Evolutionary conservation across 108 stramenopile genomes (phyloP).

Genomic region (Conticribra guillardii): DNA sequence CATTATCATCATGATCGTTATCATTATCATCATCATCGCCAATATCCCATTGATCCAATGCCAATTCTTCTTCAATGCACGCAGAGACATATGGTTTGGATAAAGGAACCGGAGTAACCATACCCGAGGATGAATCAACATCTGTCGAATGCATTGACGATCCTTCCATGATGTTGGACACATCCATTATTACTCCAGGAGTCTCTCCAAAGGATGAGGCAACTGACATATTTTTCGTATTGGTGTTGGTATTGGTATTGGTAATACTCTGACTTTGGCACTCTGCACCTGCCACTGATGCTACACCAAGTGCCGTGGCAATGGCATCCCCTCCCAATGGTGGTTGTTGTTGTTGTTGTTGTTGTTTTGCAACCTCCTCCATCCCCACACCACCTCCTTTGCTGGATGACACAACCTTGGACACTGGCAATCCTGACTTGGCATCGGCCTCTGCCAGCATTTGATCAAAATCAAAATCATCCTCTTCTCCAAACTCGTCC

Average conservation of each 20-base stretch:
- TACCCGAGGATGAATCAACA: background rate
- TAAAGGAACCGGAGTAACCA: constrained; percentile 3
- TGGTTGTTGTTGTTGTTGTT: constrained; percentile 1
- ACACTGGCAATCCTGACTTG: background rate
- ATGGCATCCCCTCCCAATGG: background rate
- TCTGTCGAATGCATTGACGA: constrained; percentile 4
- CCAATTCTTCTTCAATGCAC: constrained; percentile 47
- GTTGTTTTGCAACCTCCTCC: too few relatives aligned
- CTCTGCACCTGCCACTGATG: background rate
- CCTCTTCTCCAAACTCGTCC: constrained; percentile 18
- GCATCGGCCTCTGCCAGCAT: constrained; percentile 40
- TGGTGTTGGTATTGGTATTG: background rate
- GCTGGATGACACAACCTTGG: too few relatives aligned
- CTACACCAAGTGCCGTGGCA: background rate
- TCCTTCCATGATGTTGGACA: constrained; percentile 2
- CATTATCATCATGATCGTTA: background rate
- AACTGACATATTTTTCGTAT: background rate
- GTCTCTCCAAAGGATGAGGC: too few relatives aligned
- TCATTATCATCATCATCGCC: constrained; percentile 15
- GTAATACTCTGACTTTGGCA: background rate
- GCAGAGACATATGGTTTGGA: constrained; percentile 24
- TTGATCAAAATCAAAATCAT: constrained; percentile 53
- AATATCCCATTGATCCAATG: constrained; percentile 48
- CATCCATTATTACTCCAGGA: too few relatives aligned
- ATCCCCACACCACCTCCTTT: too few relatives aligned